phyloP scores from a whole-genome alignment of 129 eudicot genomes.

The Silybum marianum region DNA sequence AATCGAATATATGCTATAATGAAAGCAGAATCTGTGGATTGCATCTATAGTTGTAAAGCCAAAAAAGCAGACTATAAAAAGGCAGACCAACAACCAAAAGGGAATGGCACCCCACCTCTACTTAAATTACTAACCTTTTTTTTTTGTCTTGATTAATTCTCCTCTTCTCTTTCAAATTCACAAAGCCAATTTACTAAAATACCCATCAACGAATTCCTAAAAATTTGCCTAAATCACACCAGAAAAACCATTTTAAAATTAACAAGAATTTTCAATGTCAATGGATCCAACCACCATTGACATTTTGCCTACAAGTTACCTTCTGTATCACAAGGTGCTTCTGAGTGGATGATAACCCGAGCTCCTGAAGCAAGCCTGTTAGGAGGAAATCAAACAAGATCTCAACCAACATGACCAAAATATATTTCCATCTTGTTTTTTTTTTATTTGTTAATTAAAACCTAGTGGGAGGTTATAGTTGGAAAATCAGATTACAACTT shows the following conservation, averaged over 20 bases:
- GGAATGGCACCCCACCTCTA: constrained; percentile 31
- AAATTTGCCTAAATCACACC: constrained; percentile 14
- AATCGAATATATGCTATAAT: constrained; percentile 28
- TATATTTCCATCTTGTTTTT: constrained; percentile 6
- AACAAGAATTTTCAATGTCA: constrained; percentile 3
- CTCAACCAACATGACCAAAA: constrained; percentile 49
- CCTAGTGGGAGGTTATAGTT: constrained; percentile 15
- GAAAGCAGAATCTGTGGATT: constrained; percentile 30
- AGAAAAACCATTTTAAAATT: background rate
- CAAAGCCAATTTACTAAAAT: constrained; percentile 26
- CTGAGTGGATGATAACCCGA: constrained; percentile 83
- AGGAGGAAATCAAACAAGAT: constrained; percentile 29
- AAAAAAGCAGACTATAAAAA: constrained; percentile 28
- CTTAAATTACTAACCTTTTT: constrained; percentile 31
- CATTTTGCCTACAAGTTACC: constrained; percentile 26
- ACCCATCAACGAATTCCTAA: constrained; percentile 31
- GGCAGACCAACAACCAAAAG: constrained; percentile 40
- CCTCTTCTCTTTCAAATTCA: constrained; percentile 33
- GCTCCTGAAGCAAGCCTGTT: constrained; percentile 99
- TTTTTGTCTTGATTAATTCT: constrained; percentile 30
- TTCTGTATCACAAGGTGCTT: constrained; percentile 39
- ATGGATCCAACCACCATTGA: background rate
- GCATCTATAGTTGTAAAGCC: constrained; percentile 44
- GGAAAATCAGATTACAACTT: constrained; percentile 37
- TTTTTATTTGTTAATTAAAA: background rate